These are phyloP conservation scores for Cercospora sp. DNA, from an alignment of 2,329 filamentous ascomycete species.

Conservation along the genomic window DNA sequence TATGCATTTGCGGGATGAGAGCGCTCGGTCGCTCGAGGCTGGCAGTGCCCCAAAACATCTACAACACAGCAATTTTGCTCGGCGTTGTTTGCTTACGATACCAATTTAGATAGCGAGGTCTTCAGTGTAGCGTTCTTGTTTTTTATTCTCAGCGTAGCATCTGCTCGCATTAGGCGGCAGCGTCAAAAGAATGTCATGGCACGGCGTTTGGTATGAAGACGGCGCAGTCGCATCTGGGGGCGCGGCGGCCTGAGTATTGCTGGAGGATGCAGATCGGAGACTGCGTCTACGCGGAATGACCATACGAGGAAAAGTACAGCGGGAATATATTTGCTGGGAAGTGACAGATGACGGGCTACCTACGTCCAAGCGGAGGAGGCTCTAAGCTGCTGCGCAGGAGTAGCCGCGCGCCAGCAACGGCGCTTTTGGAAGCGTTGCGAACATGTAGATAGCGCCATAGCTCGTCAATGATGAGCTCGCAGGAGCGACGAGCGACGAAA, in stretches of 20 bases:
- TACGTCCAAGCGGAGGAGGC: neutral
- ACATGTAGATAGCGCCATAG: constrained; percentile 14
- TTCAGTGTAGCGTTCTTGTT: constrained; percentile 31
- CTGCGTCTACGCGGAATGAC: neutral
- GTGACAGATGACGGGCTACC: neutral
- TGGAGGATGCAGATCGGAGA: neutral
- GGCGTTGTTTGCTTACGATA: constrained; percentile 27
- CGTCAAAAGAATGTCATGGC: constrained; percentile 25
- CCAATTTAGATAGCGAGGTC: constrained; percentile 32
- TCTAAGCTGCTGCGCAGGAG: neutral
- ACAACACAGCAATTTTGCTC: constrained; percentile 14
- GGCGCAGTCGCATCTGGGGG: constrained; percentile 1
- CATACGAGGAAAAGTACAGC: constrained; percentile 5
- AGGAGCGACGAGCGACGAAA: neutral
- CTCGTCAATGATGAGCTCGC: neutral
- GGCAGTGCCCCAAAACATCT: neutral
- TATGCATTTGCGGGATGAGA: constrained; percentile 5
- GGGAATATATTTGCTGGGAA: neutral
- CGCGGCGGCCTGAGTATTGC: neutral
- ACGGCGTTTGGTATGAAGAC: constrained; percentile 20
- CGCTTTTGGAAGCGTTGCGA: constrained; percentile 16
- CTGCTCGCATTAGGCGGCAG: constrained; percentile 41
- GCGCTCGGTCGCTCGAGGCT: neutral
- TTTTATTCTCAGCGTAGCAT: constrained; percentile 38
- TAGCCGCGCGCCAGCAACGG: constrained; percentile 1